These are phyloP conservation scores for Hypoxylon sp. DNA, from an alignment of 2,329 filamentous ascomycete species.

Conservation along the genomic window DNA sequence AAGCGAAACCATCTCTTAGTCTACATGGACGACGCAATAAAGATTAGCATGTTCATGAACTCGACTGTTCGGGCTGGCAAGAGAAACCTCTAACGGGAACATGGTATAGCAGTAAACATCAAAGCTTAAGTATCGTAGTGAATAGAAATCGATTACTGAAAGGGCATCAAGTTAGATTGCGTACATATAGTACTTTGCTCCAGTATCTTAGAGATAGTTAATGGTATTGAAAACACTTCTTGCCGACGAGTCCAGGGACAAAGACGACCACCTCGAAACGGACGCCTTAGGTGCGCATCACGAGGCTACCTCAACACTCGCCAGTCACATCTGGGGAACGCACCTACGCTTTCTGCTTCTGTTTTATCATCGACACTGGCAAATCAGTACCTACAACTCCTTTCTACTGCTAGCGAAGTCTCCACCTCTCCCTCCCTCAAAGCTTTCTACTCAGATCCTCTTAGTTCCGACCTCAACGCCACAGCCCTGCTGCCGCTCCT, in stretches of 20 bases:
- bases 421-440: neutral
- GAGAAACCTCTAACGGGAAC: neutral
- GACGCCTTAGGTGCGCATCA: neutral
- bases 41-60: neutral
- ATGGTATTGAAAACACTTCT: neutral
- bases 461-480: neutral
- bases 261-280: neutral
- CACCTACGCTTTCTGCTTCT: neutral
- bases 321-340: neutral
- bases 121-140: neutral
- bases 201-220: neutral
- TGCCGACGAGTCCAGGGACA: neutral
- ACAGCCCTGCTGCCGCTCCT: neutral
- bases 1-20: conserved; percentile 2
- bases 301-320: neutral
- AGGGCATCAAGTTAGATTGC: neutral
- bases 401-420: neutral
- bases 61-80: neutral
- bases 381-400: neutral
- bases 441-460: neutral
- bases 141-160: neutral
- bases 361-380: neutral
- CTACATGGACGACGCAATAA: neutral
- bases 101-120: neutral
- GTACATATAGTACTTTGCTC: neutral